Evolutionary conservation across 345 rosid species (phyloP).

Genomic region (Moringa oleifera): DNA sequence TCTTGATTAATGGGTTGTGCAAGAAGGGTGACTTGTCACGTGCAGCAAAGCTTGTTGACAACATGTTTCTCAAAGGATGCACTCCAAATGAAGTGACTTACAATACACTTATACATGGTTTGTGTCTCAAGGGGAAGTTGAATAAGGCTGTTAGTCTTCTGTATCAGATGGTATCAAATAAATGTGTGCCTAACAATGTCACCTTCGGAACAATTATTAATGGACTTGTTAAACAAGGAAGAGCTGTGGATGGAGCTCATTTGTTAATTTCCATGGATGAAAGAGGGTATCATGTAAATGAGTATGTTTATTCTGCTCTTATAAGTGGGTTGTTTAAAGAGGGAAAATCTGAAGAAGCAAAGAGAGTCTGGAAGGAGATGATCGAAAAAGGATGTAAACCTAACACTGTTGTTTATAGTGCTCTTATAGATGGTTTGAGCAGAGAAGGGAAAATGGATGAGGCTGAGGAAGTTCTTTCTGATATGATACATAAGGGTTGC

Average conservation of each 20-base stretch:
- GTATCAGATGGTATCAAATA: constrained; percentile 63
- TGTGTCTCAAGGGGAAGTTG: constrained; percentile 74
- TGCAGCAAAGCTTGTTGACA: constrained; percentile 79
- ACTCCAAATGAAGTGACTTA: constrained; percentile 76
- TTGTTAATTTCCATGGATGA: constrained; percentile 62
- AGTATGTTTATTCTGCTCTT: constrained; percentile 64
- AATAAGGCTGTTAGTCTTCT: constrained; percentile 84
- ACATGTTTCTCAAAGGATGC: constrained; percentile 93
- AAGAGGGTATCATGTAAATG: constrained; percentile 58
- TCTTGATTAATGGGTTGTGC: constrained; percentile 77
- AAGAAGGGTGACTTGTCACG: constrained; percentile 69
- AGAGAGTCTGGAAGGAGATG: constrained; percentile 57
- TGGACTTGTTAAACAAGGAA: constrained; percentile 75
- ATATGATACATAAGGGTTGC: constrained; percentile 55
- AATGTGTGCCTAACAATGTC: constrained; percentile 73
- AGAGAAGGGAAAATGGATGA: constrained; percentile 60
- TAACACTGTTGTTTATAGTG: constrained; percentile 63
- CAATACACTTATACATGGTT: constrained; percentile 79
- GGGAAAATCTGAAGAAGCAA: constrained; percentile 58
- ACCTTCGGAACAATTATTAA: constrained; percentile 76
- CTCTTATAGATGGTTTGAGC: constrained; percentile 74
- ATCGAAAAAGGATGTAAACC: constrained; percentile 46
- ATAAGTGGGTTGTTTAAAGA: constrained; percentile 84
- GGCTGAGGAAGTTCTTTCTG: constrained; percentile 48
- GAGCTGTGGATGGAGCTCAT: constrained; percentile 48